Percentiles rank a stretch among this genome's conserved stretches.
Conservation (phyloP, 129 eudicot genomes). For the Ambrosia artemisiifolia region DNA sequence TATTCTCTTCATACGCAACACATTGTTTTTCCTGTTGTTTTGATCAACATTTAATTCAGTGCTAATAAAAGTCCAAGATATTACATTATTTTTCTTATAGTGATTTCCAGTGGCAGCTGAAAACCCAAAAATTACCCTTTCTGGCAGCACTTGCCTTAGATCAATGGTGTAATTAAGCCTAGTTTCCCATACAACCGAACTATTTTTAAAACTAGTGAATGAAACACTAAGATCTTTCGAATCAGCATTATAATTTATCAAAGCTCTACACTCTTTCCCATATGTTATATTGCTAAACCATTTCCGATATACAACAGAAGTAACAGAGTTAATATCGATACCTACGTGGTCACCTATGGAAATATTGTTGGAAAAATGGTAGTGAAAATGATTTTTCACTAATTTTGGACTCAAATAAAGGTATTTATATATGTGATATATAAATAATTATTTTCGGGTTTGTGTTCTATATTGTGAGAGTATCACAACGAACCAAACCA, state of each 20-base stretch:
- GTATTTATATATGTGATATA: too few relatives aligned
- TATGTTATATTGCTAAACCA: constrained; percentile 1
- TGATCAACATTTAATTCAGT: not conserved
- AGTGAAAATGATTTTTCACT: too few relatives aligned
- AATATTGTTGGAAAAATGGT: too few relatives aligned
- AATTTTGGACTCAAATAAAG: too few relatives aligned
- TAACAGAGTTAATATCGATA: not conserved
- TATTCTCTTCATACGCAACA: not conserved
- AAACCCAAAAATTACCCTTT: not conserved
- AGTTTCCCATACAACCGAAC: not conserved
- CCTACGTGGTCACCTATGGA: not conserved
- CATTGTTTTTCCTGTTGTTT: not conserved
- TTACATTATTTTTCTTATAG: not conserved
- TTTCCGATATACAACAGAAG: not conserved
- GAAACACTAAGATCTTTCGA: not conserved
- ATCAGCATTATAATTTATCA: not conserved
- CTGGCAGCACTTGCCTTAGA: not conserved
- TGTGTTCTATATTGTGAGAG: too few relatives aligned
- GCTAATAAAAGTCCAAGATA: not conserved
- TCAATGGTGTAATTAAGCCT: not conserved
- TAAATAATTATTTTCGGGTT: too few relatives aligned
- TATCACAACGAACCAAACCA: too few relatives aligned
- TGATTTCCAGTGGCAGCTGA: not conserved
- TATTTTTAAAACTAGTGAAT: not conserved
- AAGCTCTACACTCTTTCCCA: not conserved